Conservation (phyloP, 352 stramenopile species). For the Phytophthora idaei region DNA sequence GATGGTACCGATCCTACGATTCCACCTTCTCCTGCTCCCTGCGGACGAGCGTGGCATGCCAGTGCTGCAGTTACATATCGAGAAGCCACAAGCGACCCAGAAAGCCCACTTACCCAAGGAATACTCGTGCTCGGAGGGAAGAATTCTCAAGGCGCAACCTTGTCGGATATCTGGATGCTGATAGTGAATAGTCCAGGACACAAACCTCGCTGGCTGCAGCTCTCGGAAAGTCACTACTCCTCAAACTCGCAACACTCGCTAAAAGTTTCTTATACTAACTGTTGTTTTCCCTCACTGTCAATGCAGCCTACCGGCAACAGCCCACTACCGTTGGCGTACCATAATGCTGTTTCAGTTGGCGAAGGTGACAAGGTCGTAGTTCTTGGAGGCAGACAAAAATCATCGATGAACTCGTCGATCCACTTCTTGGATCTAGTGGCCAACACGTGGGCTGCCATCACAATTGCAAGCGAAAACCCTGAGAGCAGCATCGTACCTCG, state of each 20-base stretch:
- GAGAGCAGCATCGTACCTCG: constrained; percentile 4
- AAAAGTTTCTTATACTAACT: not conserved
- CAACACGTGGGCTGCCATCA: constrained; percentile 51
- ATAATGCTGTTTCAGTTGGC: constrained; percentile 46
- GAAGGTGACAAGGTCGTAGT: constrained; percentile 52
- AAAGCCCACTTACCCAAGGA: constrained; percentile 23
- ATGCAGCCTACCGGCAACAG: constrained; percentile 51
- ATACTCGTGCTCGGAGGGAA: constrained; percentile 61
- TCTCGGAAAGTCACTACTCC: constrained; percentile 36
- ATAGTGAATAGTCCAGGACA: constrained; percentile 25
- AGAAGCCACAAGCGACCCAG: constrained; percentile 18
- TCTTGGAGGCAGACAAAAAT: constrained; percentile 44
- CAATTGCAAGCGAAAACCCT: constrained; percentile 7
- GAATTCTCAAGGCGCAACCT: constrained; percentile 34
- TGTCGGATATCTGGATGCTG: constrained; percentile 60
- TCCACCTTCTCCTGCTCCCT: constrained; percentile 10
- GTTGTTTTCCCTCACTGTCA: not conserved
- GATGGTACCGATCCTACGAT: constrained; percentile 21
- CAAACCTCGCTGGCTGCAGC: constrained; percentile 41
- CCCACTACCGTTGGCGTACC: constrained; percentile 56
- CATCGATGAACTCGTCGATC: constrained; percentile 43
- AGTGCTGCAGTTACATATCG: constrained; percentile 29
- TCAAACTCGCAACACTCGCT: not conserved
- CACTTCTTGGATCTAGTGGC: constrained; percentile 55
- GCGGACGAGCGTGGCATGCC: constrained; percentile 55